phyloP scores from a whole-genome alignment of 2,329 filamentous ascomycete genomes.

The Fusarium praegraminearum region DNA sequence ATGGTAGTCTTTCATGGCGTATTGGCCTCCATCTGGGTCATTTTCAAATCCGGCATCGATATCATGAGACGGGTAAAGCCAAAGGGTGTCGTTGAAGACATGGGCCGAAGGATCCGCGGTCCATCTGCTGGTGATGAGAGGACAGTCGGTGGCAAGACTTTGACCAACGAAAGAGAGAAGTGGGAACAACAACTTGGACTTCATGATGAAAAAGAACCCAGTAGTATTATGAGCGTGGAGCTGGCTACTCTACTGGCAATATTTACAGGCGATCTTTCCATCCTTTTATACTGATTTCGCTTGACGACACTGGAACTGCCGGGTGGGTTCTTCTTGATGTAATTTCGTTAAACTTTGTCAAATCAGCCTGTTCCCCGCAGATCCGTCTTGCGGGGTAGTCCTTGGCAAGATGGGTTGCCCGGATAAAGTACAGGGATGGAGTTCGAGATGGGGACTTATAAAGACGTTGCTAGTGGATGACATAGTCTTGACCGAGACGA shows the following conservation, averaged over 20 bases:
- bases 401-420: conserved; percentile 4
- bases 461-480: neutral
- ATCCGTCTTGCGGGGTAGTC: conserved; percentile 9
- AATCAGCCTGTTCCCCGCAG: conserved; percentile 4
- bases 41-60: neutral
- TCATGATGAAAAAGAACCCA: neutral
- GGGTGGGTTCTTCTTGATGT: neutral
- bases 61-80: conserved; percentile 24
- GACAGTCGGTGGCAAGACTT: conserved; percentile 2
- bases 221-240: neutral
- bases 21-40: neutral
- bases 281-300: neutral
- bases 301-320: neutral
- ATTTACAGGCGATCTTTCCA: neutral
- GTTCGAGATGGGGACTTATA: neutral
- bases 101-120: conserved; percentile 26
- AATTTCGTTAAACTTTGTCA: neutral
- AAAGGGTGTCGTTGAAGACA: conserved; percentile 15
- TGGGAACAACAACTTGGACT: conserved; percentile 1
- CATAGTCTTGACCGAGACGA: neutral
- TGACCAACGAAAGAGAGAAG: neutral
- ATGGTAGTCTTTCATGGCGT: conserved; percentile 25
- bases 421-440: neutral
- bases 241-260: neutral
- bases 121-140: conserved; percentile 19